Conservation (phyloP, 306 rosid species). For the Glycyrrhiza uralensis region DNA sequence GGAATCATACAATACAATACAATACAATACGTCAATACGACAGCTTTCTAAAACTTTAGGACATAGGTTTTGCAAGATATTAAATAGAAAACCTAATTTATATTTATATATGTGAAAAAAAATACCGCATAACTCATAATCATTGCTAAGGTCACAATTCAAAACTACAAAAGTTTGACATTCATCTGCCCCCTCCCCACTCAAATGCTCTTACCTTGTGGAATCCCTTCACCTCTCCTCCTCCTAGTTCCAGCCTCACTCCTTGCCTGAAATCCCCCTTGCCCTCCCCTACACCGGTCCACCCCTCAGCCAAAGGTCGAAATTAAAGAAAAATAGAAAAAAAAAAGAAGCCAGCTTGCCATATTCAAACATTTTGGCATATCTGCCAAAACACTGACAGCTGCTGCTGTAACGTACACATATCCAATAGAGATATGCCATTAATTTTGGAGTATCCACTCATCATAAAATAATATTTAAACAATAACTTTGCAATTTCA, state of each 20-base stretch:
- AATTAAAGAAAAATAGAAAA: background rate
- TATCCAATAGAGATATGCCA: background rate
- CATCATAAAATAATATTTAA: slow-evolving; percentile 12
- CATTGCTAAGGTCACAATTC: background rate
- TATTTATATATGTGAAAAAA: background rate
- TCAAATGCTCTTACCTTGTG: background rate
- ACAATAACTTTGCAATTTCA: background rate
- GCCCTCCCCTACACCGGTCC: background rate
- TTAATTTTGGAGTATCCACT: background rate
- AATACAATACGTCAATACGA: background rate
- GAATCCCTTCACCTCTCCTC: background rate
- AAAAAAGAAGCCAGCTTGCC: background rate
- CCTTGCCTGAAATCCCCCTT: background rate
- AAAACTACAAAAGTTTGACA: background rate
- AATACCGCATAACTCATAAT: background rate
- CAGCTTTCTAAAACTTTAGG: background rate
- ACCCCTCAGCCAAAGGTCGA: background rate
- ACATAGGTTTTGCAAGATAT: background rate
- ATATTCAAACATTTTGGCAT: background rate
- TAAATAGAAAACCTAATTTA: background rate
- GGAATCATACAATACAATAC: background rate
- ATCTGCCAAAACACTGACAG: background rate
- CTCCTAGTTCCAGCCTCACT: background rate
- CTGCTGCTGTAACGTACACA: background rate
- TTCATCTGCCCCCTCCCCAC: background rate